Conservation (phyloP, 805 yeast species). For the Hanseniaspora singularis region DNA sequence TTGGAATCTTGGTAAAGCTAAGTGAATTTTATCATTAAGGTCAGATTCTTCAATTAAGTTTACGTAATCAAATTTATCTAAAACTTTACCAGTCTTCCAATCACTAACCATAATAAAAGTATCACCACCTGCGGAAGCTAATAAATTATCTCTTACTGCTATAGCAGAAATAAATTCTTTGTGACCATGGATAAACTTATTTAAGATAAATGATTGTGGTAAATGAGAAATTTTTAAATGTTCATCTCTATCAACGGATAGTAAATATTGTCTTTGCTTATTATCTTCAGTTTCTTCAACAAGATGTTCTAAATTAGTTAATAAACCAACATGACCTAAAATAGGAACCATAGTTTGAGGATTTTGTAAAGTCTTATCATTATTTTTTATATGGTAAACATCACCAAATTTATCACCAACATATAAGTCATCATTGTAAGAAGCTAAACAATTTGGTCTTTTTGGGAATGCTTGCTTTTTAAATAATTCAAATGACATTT, state of each 20-base stretch:
- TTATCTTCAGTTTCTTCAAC: slow-evolving; percentile 15
- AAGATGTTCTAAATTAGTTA: slow-evolving; percentile 49
- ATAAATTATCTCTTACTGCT: slow-evolving; percentile 36
- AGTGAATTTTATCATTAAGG: slow-evolving; percentile 37
- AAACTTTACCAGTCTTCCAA: slow-evolving; percentile 47
- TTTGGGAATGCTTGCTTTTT: slow-evolving; percentile 77
- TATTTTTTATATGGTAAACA: slow-evolving; percentile 47
- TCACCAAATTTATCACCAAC: slow-evolving; percentile 96
- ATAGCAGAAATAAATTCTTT: slow-evolving; percentile 65
- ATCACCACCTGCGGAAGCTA: slow-evolving; percentile 91
- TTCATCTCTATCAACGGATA: slow-evolving; percentile 90
- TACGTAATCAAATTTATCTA: slow-evolving; percentile 41
- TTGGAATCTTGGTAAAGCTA: slow-evolving; percentile 54
- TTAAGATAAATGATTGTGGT: slow-evolving; percentile 67
- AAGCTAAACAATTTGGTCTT: slow-evolving; percentile 76
- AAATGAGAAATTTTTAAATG: slow-evolving; percentile 75
- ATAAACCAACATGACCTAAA: slow-evolving; percentile 93
- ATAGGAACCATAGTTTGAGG: slow-evolving; percentile 55
- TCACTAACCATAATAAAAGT: slow-evolving; percentile 62
- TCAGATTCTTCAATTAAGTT: slow-evolving; percentile 35
- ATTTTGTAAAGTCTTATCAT: too few relatives aligned
- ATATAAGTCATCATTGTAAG: slow-evolving; percentile 45
- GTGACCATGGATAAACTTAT: slow-evolving; percentile 80
- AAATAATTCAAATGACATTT: slow-evolving; percentile 37
- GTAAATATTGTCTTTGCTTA: slow-evolving; percentile 36